phyloP scores from a whole-genome alignment of 176 grass and related monocot species.

The Juncus effusus region DNA sequence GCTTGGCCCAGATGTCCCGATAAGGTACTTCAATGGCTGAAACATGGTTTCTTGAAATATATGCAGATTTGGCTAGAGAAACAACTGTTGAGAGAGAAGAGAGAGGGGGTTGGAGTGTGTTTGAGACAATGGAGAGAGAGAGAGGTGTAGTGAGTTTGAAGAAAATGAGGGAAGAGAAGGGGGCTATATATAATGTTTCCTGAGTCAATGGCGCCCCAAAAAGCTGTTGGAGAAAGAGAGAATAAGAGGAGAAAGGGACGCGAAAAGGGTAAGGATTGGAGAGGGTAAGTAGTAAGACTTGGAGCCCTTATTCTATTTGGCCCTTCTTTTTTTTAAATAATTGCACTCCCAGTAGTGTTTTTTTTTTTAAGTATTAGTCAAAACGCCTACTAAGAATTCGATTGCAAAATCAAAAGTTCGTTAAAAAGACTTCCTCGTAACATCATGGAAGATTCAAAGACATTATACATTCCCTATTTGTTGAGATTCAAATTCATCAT shows the following conservation, averaged over 20 bases:
- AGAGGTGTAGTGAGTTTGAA: constrained; percentile 4
- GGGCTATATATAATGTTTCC: constrained; percentile 27
- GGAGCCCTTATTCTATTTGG: too few species aligned
- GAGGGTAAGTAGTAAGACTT: too few species aligned
- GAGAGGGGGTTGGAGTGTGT: background rate
- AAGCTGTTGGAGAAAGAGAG: constrained; percentile 33
- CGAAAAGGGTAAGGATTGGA: background rate
- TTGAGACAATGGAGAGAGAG: background rate
- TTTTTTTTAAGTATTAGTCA: too few species aligned
- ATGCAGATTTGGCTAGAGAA: constrained; percentile 3
- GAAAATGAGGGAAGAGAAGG: constrained; percentile 9
- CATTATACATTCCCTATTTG: too few species aligned
- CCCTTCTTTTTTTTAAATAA: too few species aligned
- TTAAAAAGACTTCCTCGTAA: too few species aligned
- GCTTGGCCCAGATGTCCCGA: constrained; percentile 64
- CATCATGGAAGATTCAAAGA: too few species aligned
- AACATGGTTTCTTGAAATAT: constrained; percentile 16
- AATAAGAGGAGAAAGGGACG: constrained; percentile 18
- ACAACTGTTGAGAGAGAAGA: constrained; percentile 1
- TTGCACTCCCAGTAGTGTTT: too few species aligned
- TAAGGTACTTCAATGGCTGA: constrained; percentile 59
- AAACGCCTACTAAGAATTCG: too few species aligned
- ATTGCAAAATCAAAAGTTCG: too few species aligned
- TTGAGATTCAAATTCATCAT: too few species aligned
- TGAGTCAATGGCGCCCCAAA: constrained; percentile 15